Conservation (phyloP, 169 alveolate species). For the Plasmodium chabaudi region DNA sequence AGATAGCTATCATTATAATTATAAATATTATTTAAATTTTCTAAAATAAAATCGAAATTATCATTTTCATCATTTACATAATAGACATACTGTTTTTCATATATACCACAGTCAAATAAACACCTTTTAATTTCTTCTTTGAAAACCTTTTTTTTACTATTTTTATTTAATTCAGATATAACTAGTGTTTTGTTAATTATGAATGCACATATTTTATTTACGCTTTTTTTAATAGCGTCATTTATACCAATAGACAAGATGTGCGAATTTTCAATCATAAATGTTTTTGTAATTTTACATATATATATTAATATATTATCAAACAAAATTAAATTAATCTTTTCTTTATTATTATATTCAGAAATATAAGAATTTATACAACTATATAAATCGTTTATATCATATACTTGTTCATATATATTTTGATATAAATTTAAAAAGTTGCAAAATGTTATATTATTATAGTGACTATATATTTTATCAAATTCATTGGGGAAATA, state of each 20-base stretch:
- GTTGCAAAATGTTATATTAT: conserved; percentile 59
- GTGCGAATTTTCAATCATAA: conserved; percentile 65
- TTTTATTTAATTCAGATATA: conserved; percentile 54
- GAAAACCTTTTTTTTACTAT: conserved; percentile 34
- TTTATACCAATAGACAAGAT: conserved; percentile 67
- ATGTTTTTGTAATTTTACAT: conserved; percentile 64
- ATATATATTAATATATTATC: conserved; percentile 65
- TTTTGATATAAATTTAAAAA: conserved; percentile 60
- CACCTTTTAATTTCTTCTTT: conserved; percentile 67
- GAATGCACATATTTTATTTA: conserved; percentile 52
- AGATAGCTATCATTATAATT: conserved; percentile 65
- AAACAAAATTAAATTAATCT: conserved; percentile 37
- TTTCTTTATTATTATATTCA: conserved; percentile 49
- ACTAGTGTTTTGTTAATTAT: conserved; percentile 52
- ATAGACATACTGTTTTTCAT: conserved; percentile 62
- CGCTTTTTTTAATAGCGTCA: conserved; percentile 52
- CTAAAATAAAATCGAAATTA: conserved; percentile 28
- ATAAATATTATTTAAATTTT: conserved; percentile 63
- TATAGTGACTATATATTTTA: conserved; percentile 1
- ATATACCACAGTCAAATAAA: conserved; percentile 63
- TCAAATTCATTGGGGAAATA: conserved; percentile 40
- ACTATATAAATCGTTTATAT: conserved; percentile 62
- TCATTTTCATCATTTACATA: conserved; percentile 62
- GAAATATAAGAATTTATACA: conserved; percentile 56
- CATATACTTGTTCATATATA: conserved; percentile 67